phyloP scores from a whole-genome alignment of 2,329 filamentous ascomycete species.

The Mycosphaerella sp. region DNA sequence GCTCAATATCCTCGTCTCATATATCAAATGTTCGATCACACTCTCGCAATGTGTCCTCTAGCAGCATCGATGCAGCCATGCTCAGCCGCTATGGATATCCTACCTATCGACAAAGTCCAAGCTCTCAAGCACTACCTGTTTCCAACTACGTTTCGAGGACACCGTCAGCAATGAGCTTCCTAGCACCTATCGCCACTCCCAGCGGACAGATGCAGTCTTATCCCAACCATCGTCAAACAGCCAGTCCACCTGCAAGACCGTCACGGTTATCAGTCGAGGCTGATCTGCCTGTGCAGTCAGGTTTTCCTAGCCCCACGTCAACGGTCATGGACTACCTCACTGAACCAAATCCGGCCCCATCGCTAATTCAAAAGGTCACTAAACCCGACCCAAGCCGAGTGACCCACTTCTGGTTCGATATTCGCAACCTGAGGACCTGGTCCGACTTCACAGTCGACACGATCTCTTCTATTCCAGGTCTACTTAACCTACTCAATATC shows the following conservation, averaged over 20 bases:
- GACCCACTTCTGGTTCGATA: conserved; percentile 94
- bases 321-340: conserved; percentile 75
- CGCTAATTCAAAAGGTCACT: conserved; percentile 66
- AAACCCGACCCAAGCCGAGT: conserved; percentile 64
- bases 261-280: conserved; percentile 40
- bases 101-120: conserved; percentile 55
- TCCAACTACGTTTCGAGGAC: conserved; percentile 28
- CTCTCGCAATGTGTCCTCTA: conserved; percentile 30
- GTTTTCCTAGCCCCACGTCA: conserved; percentile 45
- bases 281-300: conserved; percentile 30
- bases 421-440: conserved; percentile 82
- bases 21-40: conserved; percentile 28
- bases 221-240: conserved; percentile 26
- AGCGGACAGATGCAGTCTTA: conserved; percentile 30
- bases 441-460: conserved; percentile 66
- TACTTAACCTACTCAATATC: conserved; percentile 61
- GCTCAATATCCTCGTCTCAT: conserved; percentile 27
- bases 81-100: conserved; percentile 65
- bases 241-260: conserved; percentile 38
- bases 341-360: conserved; percentile 70
- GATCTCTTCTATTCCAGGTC: conserved; percentile 66
- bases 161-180: conserved; percentile 33
- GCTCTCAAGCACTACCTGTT: conserved; percentile 30
- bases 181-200: conserved; percentile 32
- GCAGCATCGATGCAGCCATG: conserved; percentile 32